phyloP scores from a whole-genome alignment of 2,329 filamentous ascomycete species.

The Xylaria sp. region DNA sequence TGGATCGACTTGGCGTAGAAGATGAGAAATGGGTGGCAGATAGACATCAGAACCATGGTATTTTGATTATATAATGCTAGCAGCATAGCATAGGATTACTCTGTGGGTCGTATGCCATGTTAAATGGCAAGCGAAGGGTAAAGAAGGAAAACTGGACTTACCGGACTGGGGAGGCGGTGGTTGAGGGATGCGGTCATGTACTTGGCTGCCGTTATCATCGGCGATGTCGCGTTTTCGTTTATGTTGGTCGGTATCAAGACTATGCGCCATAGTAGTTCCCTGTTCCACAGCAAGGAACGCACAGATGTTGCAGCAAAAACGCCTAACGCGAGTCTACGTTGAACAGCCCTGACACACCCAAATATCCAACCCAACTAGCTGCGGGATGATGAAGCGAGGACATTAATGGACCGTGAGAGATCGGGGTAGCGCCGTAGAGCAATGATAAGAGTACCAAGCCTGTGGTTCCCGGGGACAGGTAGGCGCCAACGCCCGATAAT shows the following conservation, averaged over 20 bases:
- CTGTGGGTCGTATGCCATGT: conserved; percentile 23
- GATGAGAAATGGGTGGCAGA: conserved; percentile 4
- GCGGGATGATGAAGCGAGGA: conserved; percentile 26
- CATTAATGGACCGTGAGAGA: conserved; percentile 27
- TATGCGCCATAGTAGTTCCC: conserved; percentile 49
- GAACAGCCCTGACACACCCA: conserved; percentile 33
- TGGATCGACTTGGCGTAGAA: conserved; percentile 9
- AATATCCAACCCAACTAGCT: conserved; percentile 33
- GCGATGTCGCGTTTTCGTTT: conserved; percentile 55
- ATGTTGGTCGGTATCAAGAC: conserved; percentile 48
- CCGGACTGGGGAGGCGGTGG: conserved; percentile 53
- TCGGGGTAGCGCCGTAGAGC: conserved; percentile 16
- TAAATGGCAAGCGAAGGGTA: conserved; percentile 4
- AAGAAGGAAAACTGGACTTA: conserved; percentile 43
- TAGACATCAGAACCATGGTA: conserved; percentile 6
- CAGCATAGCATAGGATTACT: conserved; percentile 17
- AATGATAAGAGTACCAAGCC: conserved; percentile 18
- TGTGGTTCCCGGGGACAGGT: conserved; percentile 16
- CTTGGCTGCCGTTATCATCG: conserved; percentile 51
- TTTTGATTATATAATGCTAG: conserved; percentile 19
- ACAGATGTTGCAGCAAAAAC: conserved; percentile 28
- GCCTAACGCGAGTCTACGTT: conserved; percentile 31
- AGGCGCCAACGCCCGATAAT: conserved; percentile 26
- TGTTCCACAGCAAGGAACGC: conserved; percentile 33
- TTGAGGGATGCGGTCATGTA: conserved; percentile 51